These are phyloP conservation scores for Ceriops decandra DNA, from an alignment of 345 rosid genomes.

Conservation along the genomic window DNA sequence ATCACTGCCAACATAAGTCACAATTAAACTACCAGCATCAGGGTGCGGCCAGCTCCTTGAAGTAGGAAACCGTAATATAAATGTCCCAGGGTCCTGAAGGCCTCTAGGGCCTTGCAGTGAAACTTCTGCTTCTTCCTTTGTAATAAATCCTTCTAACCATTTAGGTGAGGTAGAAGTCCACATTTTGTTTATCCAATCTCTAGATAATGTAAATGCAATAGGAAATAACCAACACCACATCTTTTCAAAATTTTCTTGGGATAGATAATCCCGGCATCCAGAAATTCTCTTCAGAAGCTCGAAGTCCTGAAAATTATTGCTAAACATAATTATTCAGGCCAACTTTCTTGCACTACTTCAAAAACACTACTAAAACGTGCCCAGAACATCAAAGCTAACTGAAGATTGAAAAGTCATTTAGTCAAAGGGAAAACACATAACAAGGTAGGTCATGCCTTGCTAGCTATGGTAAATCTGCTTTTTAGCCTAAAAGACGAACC, in stretches of 20 bases:
- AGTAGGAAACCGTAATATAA: constrained; percentile 83
- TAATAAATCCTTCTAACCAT: constrained; percentile 95
- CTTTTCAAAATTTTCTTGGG: constrained; percentile 87
- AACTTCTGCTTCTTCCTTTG: constrained; percentile 90
- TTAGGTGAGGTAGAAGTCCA: constrained; percentile 73
- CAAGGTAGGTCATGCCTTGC: no score
- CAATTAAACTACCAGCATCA: constrained; percentile 85
- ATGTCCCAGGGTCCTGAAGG: constrained; percentile 89
- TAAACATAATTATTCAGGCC: constrained; percentile 1
- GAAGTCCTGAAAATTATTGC: constrained; percentile 51
- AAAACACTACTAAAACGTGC: neutral
- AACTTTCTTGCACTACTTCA: neutral
- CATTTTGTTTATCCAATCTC: constrained; percentile 49
- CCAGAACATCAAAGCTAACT: no score
- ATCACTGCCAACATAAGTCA: constrained; percentile 74
- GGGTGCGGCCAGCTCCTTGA: constrained; percentile 99
- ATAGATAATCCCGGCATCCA: constrained; percentile 73
- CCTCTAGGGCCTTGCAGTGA: constrained; percentile 71
- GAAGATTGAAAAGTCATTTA: no score
- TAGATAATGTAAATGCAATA: constrained; percentile 63
- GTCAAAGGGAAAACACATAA: no score
- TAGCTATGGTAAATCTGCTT: no score
- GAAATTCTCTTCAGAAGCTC: constrained; percentile 66
- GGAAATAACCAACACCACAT: constrained; percentile 99
- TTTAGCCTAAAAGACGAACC: no score